A percentile compares a stretch with the other conserved stretches of the same genome.
Evolutionary conservation across 225 moss, liverwort and hornwort species (phyloP).

Genomic region (Lunularia cruciata): DNA sequence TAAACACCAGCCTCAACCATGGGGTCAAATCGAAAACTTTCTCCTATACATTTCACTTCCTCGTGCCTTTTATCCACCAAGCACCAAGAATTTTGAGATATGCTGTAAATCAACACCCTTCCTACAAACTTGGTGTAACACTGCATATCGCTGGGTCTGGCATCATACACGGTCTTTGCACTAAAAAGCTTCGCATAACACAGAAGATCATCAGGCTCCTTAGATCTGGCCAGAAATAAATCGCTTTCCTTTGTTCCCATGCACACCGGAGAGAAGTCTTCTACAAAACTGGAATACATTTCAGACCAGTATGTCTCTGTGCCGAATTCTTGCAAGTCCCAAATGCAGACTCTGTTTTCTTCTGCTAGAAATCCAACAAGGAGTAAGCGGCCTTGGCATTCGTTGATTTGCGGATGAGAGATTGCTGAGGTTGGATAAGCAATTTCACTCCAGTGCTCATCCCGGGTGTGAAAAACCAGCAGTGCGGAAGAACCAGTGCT

Average conservation of each 20-base stretch:
- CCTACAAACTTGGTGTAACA: slow-evolving; percentile 35
- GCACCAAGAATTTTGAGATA: slow-evolving; percentile 34
- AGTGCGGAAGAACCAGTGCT: slow-evolving; percentile 29
- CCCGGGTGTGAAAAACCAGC: slow-evolving; percentile 28
- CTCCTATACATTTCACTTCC: slow-evolving; percentile 35
- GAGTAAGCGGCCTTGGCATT: slow-evolving; percentile 28
- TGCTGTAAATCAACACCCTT: slow-evolving; percentile 31
- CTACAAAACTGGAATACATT: slow-evolving; percentile 29
- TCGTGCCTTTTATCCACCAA: slow-evolving; percentile 34
- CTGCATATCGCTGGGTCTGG: slow-evolving; percentile 23
- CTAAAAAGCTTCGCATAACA: slow-evolving; percentile 42
- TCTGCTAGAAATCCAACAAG: slow-evolving; percentile 31
- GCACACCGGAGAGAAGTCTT: slow-evolving; percentile 27
- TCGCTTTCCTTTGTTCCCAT: slow-evolving; percentile 33
- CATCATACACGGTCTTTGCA: slow-evolving; percentile 34
- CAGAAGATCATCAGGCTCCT: slow-evolving; percentile 29
- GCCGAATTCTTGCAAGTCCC: slow-evolving; percentile 27
- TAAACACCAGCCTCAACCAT: slow-evolving; percentile 28
- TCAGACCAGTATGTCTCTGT: slow-evolving; percentile 16
- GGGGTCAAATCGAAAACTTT: slow-evolving; percentile 35
- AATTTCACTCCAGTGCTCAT: slow-evolving; percentile 31
- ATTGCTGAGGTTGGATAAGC: slow-evolving; percentile 24
- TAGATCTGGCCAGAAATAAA: slow-evolving; percentile 18
- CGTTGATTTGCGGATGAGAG: slow-evolving; percentile 33
- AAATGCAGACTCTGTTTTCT: slow-evolving; percentile 31